Conservation (phyloP, 495 filamentous ascomycete genomes). For the Lentithecium fluviatile region DNA sequence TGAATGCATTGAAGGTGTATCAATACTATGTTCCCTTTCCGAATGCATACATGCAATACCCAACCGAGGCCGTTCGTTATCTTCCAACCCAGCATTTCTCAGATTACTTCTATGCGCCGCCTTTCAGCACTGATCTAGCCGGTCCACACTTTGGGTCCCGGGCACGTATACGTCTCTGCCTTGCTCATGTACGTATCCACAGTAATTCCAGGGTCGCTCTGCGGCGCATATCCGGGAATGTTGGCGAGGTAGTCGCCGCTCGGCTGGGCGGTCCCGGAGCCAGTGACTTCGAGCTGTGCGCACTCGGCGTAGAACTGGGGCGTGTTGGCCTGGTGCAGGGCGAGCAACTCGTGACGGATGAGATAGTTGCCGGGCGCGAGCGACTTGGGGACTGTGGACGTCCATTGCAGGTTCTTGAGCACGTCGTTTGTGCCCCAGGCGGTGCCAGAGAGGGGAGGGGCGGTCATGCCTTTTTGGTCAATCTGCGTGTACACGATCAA, state of each 20-base stretch:
- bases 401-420: slow-evolving; percentile 52
- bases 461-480: slow-evolving; percentile 53
- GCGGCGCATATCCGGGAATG: slow-evolving; percentile 54
- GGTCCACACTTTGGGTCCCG: slow-evolving; percentile 54
- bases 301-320: slow-evolving; percentile 64
- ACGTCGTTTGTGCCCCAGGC: slow-evolving; percentile 54
- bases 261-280: slow-evolving; percentile 50
- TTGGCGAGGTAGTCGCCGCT: slow-evolving; percentile 46
- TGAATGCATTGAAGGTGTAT: no score
- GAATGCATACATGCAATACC: no score
- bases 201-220: slow-evolving; percentile 54
- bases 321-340: slow-evolving; percentile 59
- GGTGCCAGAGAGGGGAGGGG: slow-evolving; percentile 48
- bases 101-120: no score
- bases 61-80: no score
- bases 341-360: slow-evolving; percentile 59
- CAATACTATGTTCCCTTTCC: no score
- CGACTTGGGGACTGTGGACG: slow-evolving; percentile 51
- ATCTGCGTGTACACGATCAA: slow-evolving; percentile 42
- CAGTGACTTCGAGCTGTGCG: slow-evolving; percentile 55
- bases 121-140: no score
- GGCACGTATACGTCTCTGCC: slow-evolving; percentile 51
- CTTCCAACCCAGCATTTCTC: no score
- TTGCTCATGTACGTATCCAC: slow-evolving; percentile 51
- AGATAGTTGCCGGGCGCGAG: slow-evolving; percentile 59